Percentiles rank a stretch among this genome's conserved stretches.
Evolutionary conservation across 371 early-diverging fungal genomes (phyloP).

Genomic region (Apophysomyces variabilis): DNA sequence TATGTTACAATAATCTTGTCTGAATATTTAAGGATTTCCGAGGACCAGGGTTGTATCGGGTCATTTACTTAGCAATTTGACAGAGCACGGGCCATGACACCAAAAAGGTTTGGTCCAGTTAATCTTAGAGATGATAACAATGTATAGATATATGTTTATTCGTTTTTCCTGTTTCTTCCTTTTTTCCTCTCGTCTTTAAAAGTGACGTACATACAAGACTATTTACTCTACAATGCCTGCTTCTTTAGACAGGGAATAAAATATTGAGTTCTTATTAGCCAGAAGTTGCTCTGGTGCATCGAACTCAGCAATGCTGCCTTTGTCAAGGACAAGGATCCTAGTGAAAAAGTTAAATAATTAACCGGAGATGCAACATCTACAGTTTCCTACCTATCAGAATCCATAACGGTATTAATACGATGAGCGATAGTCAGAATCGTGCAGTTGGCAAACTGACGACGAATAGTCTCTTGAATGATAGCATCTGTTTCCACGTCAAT

Average conservation of each 20-base stretch:
- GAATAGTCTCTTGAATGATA: conserved; percentile 89
- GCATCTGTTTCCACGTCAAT: conserved; percentile 85
- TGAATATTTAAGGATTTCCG: conserved; percentile 3
- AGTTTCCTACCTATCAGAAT: conserved; percentile 59
- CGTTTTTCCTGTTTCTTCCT: background rate
- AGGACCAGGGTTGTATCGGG: conserved; percentile 4
- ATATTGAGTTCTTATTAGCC: conserved; percentile 63
- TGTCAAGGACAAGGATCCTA: conserved; percentile 81
- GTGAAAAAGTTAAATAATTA: conserved; percentile 21
- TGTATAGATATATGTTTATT: background rate
- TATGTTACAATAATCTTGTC: conserved; percentile 6
- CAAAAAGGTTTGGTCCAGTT: conserved; percentile 6
- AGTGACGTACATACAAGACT: background rate
- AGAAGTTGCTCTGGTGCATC: conserved; percentile 75
- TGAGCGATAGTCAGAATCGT: conserved; percentile 96
- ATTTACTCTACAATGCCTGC: conserved; percentile 59
- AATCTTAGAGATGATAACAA: background rate
- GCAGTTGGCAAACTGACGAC: conserved; percentile 82
- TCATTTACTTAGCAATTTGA: background rate
- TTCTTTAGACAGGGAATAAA: conserved; percentile 76
- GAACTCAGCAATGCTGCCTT: conserved; percentile 80
- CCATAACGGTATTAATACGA: conserved; percentile 88
- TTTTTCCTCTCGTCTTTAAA: background rate
- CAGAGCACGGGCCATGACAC: conserved; percentile 8
- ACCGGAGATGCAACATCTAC: too few relatives aligned